These are phyloP conservation scores for Ophiosphaerella korrae DNA, from an alignment of 2,329 filamentous ascomycete species.

Conservation along the genomic window DNA sequence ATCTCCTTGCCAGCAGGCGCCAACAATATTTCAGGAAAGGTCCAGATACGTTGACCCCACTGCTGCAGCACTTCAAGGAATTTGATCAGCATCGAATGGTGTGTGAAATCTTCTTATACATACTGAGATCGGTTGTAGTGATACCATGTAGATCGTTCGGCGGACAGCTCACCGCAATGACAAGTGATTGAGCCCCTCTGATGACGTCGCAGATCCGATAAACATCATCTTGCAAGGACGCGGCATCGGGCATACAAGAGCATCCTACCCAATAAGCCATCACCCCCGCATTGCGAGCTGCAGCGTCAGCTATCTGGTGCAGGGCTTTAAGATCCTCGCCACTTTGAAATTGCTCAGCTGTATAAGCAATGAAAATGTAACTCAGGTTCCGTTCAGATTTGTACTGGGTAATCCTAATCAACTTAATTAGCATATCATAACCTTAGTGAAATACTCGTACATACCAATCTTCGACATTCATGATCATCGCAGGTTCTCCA, in stretches of 20 bases:
- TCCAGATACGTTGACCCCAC: slow-evolving; percentile 54
- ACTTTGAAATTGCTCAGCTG: slow-evolving; percentile 47
- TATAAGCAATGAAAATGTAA: slow-evolving; percentile 52
- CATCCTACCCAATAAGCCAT: slow-evolving; percentile 53
- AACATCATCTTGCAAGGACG: slow-evolving; percentile 41
- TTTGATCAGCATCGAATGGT: too few species aligned
- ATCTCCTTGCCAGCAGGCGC: slow-evolving; percentile 37
- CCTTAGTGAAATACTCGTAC: neutral
- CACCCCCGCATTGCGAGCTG: slow-evolving; percentile 45
- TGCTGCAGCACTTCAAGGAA: neutral
- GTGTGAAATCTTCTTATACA: slow-evolving; percentile 41
- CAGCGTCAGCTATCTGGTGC: slow-evolving; percentile 46
- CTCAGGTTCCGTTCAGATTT: slow-evolving; percentile 26
- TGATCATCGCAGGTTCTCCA: slow-evolving; percentile 23
- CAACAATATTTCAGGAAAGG: slow-evolving; percentile 52
- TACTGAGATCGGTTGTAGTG: slow-evolving; percentile 34
- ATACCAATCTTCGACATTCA: slow-evolving; percentile 35
- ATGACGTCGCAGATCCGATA: slow-evolving; percentile 55
- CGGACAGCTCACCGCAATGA: slow-evolving; percentile 49
- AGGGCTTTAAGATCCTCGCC: slow-evolving; percentile 35
- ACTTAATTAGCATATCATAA: neutral
- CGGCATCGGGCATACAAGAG: slow-evolving; percentile 48
- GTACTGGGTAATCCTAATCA: slow-evolving; percentile 23
- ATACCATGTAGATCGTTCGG: slow-evolving; percentile 21
- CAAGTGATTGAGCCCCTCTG: slow-evolving; percentile 48